Conservation (phyloP, 148 eudicot genomes). For the Fagopyrum tataricum region DNA sequence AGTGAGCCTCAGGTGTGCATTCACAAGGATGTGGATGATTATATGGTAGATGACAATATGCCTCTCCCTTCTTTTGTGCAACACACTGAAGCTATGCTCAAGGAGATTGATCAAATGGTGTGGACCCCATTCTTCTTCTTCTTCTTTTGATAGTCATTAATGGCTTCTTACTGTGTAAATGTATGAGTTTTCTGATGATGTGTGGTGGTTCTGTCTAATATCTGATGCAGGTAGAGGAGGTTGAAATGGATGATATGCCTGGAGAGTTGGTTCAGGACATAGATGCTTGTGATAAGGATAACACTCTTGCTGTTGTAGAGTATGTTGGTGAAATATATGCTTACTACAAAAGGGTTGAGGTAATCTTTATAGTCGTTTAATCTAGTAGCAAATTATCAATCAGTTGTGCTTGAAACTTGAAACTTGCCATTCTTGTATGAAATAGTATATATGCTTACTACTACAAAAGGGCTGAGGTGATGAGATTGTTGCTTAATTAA, state of each 20-base stretch:
- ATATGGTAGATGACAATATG: slow-evolving; percentile 25
- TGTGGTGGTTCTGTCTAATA: not conserved
- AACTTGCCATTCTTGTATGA: not conserved
- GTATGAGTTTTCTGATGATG: not conserved
- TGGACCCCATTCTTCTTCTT: not conserved
- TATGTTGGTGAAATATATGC: slow-evolving; percentile 64
- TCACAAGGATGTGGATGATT: slow-evolving; percentile 37
- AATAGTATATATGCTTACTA: slow-evolving; percentile 47
- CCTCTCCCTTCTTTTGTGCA: slow-evolving; percentile 71
- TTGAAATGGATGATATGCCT: slow-evolving; percentile 61
- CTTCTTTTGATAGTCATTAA: not conserved
- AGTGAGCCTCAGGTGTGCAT: slow-evolving; percentile 31
- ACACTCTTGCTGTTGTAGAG: slow-evolving; percentile 65
- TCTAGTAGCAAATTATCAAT: too few species aligned
- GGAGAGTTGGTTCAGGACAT: slow-evolving; percentile 51
- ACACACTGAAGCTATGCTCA: slow-evolving; percentile 62
- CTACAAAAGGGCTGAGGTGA: slow-evolving; percentile 67
- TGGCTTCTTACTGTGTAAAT: not conserved
- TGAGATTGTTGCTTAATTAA: not conserved
- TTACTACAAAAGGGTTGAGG: slow-evolving; percentile 67
- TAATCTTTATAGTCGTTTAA: slow-evolving; percentile 13
- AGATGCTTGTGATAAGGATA: slow-evolving; percentile 45
- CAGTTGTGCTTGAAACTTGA: not conserved
- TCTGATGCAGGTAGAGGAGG: slow-evolving; percentile 40
- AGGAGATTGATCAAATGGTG: slow-evolving; percentile 69